Evolutionary conservation across 345 rosid genomes (phyloP).

Genomic region (Pugionium cornutum): DNA sequence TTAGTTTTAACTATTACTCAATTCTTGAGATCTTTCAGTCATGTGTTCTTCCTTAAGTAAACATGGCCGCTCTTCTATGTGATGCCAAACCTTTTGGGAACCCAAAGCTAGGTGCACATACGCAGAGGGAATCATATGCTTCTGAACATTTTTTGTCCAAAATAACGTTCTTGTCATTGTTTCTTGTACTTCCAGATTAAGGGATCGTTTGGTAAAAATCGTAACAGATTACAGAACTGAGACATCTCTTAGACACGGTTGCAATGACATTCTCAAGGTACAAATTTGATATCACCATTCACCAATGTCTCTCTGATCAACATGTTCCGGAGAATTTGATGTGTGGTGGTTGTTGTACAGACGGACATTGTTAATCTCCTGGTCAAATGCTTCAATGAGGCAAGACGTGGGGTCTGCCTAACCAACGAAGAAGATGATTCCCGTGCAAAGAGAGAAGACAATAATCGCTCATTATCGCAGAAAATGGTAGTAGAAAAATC

Average conservation of each 20-base stretch:
- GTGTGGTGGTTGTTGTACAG: conserved; percentile 45
- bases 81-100: conserved; percentile 16
- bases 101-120: not conserved
- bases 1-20: conserved; percentile 43
- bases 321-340: conserved; percentile 23
- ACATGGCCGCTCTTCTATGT: conserved; percentile 2
- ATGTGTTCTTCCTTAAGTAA: not conserved
- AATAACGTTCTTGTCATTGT: not conserved
- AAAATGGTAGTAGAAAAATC: conserved; percentile 46
- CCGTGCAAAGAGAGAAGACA: conserved; percentile 58
- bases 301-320: conserved; percentile 3
- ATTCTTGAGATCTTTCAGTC: not conserved
- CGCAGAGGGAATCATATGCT: not conserved
- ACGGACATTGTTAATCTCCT: conserved; percentile 91
- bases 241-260: conserved; percentile 96
- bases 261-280: conserved; percentile 98
- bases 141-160: conserved; percentile 1
- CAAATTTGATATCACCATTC: not conserved
- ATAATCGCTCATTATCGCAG: conserved; percentile 45
- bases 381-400: conserved; percentile 87
- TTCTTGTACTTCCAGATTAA: conserved; percentile 57
- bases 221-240: conserved; percentile 97
- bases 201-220: conserved; percentile 93
- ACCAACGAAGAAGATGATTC: conserved; percentile 67
- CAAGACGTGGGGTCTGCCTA: conserved; percentile 72